A percentile compares a stretch with the other conserved stretches of the same genome.
Evolutionary conservation across 2,329 filamentous ascomycete genomes (phyloP).

Genomic region (Aspergillus unguis): DNA sequence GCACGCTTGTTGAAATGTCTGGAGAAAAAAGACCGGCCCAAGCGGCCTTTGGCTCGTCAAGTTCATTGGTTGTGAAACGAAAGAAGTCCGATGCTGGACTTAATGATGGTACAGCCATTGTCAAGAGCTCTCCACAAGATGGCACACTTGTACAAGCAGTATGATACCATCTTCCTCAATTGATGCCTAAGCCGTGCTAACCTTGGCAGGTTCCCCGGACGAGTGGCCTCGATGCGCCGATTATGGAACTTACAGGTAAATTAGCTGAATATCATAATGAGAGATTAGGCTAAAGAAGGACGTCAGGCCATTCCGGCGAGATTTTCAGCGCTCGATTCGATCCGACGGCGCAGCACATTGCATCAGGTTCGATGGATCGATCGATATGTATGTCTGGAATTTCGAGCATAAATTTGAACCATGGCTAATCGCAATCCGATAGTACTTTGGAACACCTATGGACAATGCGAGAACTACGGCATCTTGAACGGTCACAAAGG

Average conservation of each 20-base stretch:
- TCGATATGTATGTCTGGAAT: slow-evolving; percentile 65
- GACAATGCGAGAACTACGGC: slow-evolving; percentile 92
- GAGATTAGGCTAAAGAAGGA: slow-evolving; percentile 1
- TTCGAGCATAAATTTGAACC: background rate
- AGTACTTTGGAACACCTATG: slow-evolving; percentile 94
- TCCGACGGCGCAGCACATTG: slow-evolving; percentile 80
- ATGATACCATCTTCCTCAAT: slow-evolving; percentile 35
- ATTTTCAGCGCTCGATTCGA: slow-evolving; percentile 90
- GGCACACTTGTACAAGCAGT: slow-evolving; percentile 65
- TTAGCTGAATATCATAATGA: background rate
- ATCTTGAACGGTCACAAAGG: slow-evolving; percentile 83
- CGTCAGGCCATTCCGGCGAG: slow-evolving; percentile 66
- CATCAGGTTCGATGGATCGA: slow-evolving; percentile 92
- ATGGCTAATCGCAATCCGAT: background rate
- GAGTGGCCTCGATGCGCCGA: slow-evolving; percentile 78
- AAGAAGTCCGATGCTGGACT: slow-evolving; percentile 68
- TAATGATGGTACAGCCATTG: slow-evolving; percentile 54
- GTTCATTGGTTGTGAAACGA: slow-evolving; percentile 80
- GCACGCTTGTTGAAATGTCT: slow-evolving; percentile 59
- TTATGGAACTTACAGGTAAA: slow-evolving; percentile 84
- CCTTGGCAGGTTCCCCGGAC: slow-evolving; percentile 67
- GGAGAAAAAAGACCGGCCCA: slow-evolving; percentile 89
- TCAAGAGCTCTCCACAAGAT: slow-evolving; percentile 56
- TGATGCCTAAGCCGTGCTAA: slow-evolving; percentile 12
- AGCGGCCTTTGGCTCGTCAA: slow-evolving; percentile 69